Percentiles rank a stretch among this genome's conserved stretches.
Conservation (phyloP, 352 stramenopile genomes). For the Phytopythium aichiense region DNA sequence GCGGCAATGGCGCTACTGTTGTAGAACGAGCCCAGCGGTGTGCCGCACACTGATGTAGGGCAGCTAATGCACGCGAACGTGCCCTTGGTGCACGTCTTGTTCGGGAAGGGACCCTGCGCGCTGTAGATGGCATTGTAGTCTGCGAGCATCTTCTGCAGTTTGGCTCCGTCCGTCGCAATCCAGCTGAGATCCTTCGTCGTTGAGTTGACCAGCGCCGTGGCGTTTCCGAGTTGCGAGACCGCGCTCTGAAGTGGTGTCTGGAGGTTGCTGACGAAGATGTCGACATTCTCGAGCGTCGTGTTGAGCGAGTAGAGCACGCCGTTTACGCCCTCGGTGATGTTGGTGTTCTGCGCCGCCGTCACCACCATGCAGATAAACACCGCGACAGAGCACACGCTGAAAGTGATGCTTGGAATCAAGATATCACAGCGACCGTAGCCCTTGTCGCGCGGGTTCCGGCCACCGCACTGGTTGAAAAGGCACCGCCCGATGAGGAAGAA, state of each 20-base stretch:
- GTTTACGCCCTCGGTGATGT: constrained; percentile 65
- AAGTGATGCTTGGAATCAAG: constrained; percentile 56
- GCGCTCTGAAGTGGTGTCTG: constrained; percentile 42
- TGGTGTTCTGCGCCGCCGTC: constrained; percentile 72
- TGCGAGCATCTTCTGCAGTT: constrained; percentile 49
- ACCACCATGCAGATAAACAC: constrained; percentile 82
- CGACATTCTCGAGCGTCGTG: constrained; percentile 67
- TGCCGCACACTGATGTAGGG: constrained; percentile 46
- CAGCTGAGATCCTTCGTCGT: constrained; percentile 44
- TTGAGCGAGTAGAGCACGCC: constrained; percentile 65
- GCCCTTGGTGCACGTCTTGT: constrained; percentile 31
- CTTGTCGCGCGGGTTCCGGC: constrained; percentile 66
- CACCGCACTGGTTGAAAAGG: constrained; percentile 78
- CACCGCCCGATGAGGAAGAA: constrained; percentile 68
- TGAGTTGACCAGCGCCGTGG: constrained; percentile 33
- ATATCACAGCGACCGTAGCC: constrained; percentile 81
- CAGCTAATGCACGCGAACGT: constrained; percentile 52
- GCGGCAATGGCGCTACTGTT: constrained; percentile 19
- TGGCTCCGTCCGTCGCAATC: constrained; percentile 44
- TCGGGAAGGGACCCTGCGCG: constrained; percentile 50
- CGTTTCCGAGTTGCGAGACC: constrained; percentile 32
- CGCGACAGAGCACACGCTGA: constrained; percentile 58
- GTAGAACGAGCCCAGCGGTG: constrained; percentile 36
- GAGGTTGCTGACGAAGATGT: constrained; percentile 69
- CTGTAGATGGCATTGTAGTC: constrained; percentile 56